Percentiles rank a stretch among this genome's conserved stretches.
phyloP scores from a whole-genome alignment of 768 basidiomycete species.

The Dictyophora rubrovolvata region DNA sequence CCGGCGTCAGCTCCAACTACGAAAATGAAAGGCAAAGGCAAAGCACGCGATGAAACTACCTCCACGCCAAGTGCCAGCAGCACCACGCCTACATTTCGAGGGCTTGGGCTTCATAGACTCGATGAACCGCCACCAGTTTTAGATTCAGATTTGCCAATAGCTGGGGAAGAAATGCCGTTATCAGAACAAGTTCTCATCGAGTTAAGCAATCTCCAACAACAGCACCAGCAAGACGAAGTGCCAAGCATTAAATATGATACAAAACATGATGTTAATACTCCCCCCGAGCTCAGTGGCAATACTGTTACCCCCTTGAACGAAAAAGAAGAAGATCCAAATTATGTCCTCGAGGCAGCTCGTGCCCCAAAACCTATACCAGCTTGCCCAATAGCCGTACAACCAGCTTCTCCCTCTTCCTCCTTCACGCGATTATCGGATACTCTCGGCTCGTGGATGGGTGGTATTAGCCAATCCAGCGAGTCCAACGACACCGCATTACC shows the following conservation, averaged over 20 bases:
- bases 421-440: background rate
- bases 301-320: background rate
- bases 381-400: background rate
- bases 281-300: background rate
- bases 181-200: background rate
- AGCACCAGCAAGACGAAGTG: too few relatives aligned
- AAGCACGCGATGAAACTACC: conserved; percentile 16
- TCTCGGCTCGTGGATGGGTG: conserved; percentile 6
- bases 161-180: background rate
- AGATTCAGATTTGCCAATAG: background rate
- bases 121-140: background rate
- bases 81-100: background rate
- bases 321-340: background rate
- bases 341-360: background rate
- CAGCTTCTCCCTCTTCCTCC: background rate
- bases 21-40: conserved; percentile 23
- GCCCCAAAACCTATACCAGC: background rate
- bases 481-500: background rate
- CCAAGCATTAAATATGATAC: background rate
- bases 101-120: background rate
- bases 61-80: background rate
- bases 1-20: conserved; percentile 19
- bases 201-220: conserved; percentile 2
- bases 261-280: background rate
- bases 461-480: background rate